Conservation (phyloP, 179 eudicot genomes). For the Amaranthus tricolor region DNA sequence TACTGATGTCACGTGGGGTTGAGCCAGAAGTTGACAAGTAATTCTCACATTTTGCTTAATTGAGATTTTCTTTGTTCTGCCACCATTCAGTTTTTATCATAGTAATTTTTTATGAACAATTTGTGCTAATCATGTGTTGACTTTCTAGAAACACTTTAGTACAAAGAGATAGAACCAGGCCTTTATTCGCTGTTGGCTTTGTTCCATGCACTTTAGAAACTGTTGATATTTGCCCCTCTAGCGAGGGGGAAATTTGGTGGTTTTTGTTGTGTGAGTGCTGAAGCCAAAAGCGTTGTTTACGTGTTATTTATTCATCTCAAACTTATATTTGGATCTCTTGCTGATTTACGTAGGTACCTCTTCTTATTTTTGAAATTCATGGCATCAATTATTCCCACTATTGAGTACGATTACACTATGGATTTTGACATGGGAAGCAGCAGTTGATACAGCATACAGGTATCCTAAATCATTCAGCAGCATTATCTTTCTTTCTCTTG, state of each 20-base stretch:
- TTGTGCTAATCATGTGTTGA: no score
- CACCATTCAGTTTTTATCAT: no score
- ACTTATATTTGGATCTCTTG: neutral
- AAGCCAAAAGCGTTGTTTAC: neutral
- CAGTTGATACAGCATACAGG: slow-evolving; percentile 44
- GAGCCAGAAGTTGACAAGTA: slow-evolving; percentile 99
- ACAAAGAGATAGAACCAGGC: no score
- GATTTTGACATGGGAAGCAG: slow-evolving; percentile 98
- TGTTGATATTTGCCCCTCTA: no score
- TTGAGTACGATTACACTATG: slow-evolving; percentile 98
- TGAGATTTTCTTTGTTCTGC: no score
- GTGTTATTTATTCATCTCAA: no score
- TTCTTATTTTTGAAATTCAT: slow-evolving; percentile 93
- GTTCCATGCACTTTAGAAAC: no score
- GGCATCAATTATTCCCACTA: slow-evolving; percentile 96
- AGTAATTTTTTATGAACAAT: no score
- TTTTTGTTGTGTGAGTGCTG: neutral
- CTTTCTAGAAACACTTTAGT: no score
- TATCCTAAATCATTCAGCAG: neutral
- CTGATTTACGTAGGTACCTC: slow-evolving; percentile 62
- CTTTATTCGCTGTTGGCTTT: no score
- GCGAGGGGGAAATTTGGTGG: neutral
- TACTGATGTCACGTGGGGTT: slow-evolving; percentile 87
- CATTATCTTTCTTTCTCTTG: neutral
- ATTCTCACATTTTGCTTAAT: slow-evolving; percentile 3